A percentile compares a stretch with the other conserved stretches of the same genome.
phyloP scores from a whole-genome alignment of 352 stramenopile genomes.

The Globisporangium perplexum region DNA sequence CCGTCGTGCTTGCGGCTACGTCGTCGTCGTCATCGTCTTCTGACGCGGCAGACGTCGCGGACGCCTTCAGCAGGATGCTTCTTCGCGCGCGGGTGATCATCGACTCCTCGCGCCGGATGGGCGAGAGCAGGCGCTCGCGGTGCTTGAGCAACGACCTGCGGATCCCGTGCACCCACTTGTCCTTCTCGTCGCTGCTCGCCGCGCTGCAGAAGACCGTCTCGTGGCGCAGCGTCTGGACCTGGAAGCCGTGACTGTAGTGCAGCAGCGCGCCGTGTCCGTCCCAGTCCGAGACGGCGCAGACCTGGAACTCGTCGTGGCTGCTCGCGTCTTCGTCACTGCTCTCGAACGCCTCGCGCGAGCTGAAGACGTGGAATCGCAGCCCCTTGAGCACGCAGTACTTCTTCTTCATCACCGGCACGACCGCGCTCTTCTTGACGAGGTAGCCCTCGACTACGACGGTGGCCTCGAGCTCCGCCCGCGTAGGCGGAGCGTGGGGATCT shows the following conservation, averaged over 20 bases:
- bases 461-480: conserved; percentile 2
- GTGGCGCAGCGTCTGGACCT: conserved; percentile 54
- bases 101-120: conserved; percentile 20
- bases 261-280: conserved; percentile 54
- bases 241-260: conserved; percentile 68
- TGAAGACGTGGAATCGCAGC: conserved; percentile 36
- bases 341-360: conserved; percentile 32
- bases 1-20: too few species aligned
- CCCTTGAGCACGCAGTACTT: conserved; percentile 51
- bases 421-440: conserved; percentile 41
- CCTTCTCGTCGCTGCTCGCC: conserved; percentile 50
- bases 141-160: conserved; percentile 45
- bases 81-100: conserved; percentile 15
- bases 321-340: background rate
- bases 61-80: conserved; percentile 12
- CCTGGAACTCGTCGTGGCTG: conserved; percentile 18
- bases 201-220: conserved; percentile 62
- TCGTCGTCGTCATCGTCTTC: background rate
- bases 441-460: conserved; percentile 44
- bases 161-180: conserved; percentile 55
- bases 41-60: background rate
- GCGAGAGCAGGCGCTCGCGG: conserved; percentile 22
- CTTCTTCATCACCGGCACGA: conserved; percentile 51
- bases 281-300: conserved; percentile 50
- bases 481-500: background rate